Evolutionary conservation across 768 basidiomycete species (phyloP), one percentile per base, ranked within the genome.

Genomic region (Strobilomyces confusus): DNA sequence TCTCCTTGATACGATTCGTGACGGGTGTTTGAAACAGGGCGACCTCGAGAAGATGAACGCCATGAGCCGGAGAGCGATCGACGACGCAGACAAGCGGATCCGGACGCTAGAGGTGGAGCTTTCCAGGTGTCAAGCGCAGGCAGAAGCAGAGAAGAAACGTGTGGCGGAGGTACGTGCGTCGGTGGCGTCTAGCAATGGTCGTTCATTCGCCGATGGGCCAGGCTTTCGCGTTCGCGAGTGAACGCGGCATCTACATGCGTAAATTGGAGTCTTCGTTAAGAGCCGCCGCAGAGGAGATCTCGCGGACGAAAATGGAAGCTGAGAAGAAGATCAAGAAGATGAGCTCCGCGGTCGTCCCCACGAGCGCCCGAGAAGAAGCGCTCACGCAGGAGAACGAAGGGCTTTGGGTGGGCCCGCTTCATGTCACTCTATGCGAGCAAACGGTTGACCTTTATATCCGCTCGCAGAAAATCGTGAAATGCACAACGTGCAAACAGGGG

Each of bases 401-500:
- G 51, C 76, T 84, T 62, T 79, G 83, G 79, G 86, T 87, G 48
- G 40, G 36, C 5, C 29, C 14, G 12, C 26, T 12, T 25, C 9
- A 9, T 15, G 15, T 19, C 12, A 87, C 69, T 61, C 88, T 49
- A 90, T 92, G 59, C 66, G 83, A 71, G 15, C 11, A 30, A 50
- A 20, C 5, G 7, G 22, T n/a, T 43, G 22, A 54, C 19, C 26
- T 22, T 9, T 14, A n/a, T n/a, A n/a, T 17, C 9, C 8, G 5
- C 32, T 23, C 4, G 6, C 25, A 95, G 94, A 79, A 78, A 67
- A 75, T 97, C 37, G 79, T 98, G 30, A 85, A 89, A 65, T 98
- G 95, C 67, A 89, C 90, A 13, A 93, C 89, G 6, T 98, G 95
- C 73, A 81, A 82, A 49, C 77, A 78, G 52, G 78, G 82, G 54